A percentile compares a stretch with the other conserved stretches of the same genome.
These are phyloP conservation scores for Primulina tabacum DNA, from an alignment of 257 asterid species.

Conservation along the genomic window DNA sequence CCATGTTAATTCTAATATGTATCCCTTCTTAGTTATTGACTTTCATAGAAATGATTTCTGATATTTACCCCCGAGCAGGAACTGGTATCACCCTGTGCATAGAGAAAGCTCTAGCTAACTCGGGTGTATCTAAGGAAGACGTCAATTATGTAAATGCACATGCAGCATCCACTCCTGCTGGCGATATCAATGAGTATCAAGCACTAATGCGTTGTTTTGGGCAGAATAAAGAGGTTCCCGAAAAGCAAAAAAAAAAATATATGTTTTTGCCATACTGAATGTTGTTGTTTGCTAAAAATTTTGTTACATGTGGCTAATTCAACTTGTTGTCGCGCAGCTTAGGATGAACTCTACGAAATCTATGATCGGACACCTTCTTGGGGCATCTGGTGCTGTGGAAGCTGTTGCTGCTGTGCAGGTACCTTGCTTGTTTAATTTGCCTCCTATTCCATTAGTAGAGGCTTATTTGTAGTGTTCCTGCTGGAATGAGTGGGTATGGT, in stretches of 20 bases:
- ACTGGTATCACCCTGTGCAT: conserved; percentile 78
- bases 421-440: conserved; percentile 14
- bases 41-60: conserved; percentile 15
- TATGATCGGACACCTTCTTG: conserved; percentile 94
- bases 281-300: background rate
- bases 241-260: background rate
- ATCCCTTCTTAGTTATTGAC: background rate
- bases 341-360: conserved; percentile 93
- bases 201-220: conserved; percentile 85
- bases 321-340: conserved; percentile 44
- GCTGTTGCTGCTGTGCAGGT: conserved; percentile 98
- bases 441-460: background rate
- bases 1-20: background rate
- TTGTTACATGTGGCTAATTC: conserved; percentile 18
- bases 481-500: no score
- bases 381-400: conserved; percentile 97
- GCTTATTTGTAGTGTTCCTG: no score
- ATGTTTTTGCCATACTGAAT: conserved; percentile 12
- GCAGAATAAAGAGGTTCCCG: conserved; percentile 74
- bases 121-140: conserved; percentile 82
- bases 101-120: conserved; percentile 90
- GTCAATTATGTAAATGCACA: conserved; percentile 45
- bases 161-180: conserved; percentile 97
- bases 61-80: conserved; percentile 47
- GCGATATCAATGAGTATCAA: conserved; percentile 85